Base-by-base conservation (phyloP, 1,284 basidiomycete genomes). In the Marasmius tenuissimus region DNA sequence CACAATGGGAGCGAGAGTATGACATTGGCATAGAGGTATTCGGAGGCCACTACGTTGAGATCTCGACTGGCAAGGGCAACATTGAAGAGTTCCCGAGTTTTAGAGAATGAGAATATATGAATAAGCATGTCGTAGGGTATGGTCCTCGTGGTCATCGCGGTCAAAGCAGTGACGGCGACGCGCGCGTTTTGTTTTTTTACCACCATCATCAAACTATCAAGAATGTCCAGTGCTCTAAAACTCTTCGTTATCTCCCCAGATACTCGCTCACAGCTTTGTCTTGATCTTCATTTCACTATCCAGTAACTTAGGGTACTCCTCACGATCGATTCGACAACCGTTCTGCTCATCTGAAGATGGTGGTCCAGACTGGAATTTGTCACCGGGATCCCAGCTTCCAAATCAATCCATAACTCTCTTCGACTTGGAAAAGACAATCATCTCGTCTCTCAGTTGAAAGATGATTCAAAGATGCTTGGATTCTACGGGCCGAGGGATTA, bases 301-400 rank as follows among this genome's bases (percentile, higher is more conserved):
- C 81, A 81, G 37, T 84, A 91, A 68, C 86, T 97, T 67, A 96
- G 96, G 85, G 93, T 93, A 55, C 14, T 51, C 50, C 39, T 47
- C 39, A 37, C 33, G 38, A 56, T 47, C 40, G 16, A 47, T 49
- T 38, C 39, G n/a, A n/a, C 12, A 22, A 39, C 38, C 62, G 62
- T 65, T 35, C 57, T n/a, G 34, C 54, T 64, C 53, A 53, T 57
- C n/a, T n/a, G n/a, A 47, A 33, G 51, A 50, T 48, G 34, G 33
- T 71, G 97, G 92, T 81, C 80, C 65, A 97, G 94, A 69, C 85
- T 98, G 33, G 93, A 96, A 71, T 82, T 88, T 55, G 87, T 98
- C 70, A 97, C 96, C n/a, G 96, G 96, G 16, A 91, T 98, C 59
- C 87, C 92, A 1, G 81, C 84, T 4, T 78, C n/a, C 78, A 59